phyloP scores from a whole-genome alignment of 2,329 filamentous ascomycete species.

The Curvularia lunata region DNA sequence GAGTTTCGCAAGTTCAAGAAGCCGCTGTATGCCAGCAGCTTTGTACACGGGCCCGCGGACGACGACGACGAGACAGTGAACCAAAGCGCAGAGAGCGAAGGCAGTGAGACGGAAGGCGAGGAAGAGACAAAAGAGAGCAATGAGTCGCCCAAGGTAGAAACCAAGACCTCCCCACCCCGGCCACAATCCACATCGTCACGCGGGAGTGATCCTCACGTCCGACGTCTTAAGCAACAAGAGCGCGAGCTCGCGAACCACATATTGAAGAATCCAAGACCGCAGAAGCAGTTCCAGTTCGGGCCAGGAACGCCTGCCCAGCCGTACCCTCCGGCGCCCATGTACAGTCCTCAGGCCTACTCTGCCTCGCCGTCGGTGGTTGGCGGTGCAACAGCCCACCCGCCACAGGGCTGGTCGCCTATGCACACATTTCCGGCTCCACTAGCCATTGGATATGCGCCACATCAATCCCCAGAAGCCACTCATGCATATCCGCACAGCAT shows the following conservation, averaged over 20 bases:
- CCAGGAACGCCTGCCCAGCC: slow-evolving; percentile 33
- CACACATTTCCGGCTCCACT: slow-evolving; percentile 33
- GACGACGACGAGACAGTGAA: slow-evolving; percentile 20
- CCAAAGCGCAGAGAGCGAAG: slow-evolving; percentile 18
- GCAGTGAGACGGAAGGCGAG: slow-evolving; percentile 25
- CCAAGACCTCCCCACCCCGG: slow-evolving; percentile 29
- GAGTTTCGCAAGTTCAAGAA: slow-evolving; percentile 31
- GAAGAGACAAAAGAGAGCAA: slow-evolving; percentile 22
- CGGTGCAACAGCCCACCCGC: slow-evolving; percentile 26
- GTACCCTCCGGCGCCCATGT: slow-evolving; percentile 36
- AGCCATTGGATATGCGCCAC: slow-evolving; percentile 35
- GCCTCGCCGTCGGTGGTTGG: slow-evolving; percentile 33
- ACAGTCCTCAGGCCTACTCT: slow-evolving; percentile 36
- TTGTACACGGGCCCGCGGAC: slow-evolving; percentile 36
- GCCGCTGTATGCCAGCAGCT: slow-evolving; percentile 43
- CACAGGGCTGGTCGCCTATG: slow-evolving; percentile 32
- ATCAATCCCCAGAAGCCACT: slow-evolving; percentile 30
- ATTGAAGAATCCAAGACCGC: slow-evolving; percentile 46
- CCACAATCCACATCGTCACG: slow-evolving; percentile 30
- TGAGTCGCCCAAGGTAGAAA: slow-evolving; percentile 22
- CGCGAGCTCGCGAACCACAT: slow-evolving; percentile 45
- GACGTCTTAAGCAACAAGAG: slow-evolving; percentile 41
- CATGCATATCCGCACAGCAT: slow-evolving; percentile 27
- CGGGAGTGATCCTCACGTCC: slow-evolving; percentile 34
- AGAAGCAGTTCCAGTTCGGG: slow-evolving; percentile 39